Percentiles rank a stretch among this genome's conserved stretches.
Evolutionary conservation across 148 eudicot genomes (phyloP).

Genomic region (Dianthus caryophyllus): DNA sequence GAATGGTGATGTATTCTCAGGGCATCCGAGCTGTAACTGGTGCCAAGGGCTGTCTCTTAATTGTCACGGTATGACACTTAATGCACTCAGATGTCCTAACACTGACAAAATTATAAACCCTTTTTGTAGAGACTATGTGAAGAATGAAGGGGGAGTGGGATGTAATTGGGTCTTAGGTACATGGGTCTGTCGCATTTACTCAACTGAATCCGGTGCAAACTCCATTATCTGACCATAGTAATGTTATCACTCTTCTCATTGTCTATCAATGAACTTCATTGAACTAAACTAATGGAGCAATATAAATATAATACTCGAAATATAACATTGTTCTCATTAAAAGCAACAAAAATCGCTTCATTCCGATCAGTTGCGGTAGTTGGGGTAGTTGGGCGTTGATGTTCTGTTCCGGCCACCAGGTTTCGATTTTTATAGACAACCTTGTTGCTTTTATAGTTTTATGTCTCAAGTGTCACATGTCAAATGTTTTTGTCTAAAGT

Average conservation of each 20-base stretch:
- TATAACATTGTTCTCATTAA: neutral
- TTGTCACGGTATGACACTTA: slow-evolving; percentile 62
- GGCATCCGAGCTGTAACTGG: slow-evolving; percentile 98
- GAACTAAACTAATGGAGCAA: neutral
- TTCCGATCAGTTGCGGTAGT: neutral
- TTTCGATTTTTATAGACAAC: neutral
- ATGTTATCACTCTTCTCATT: neutral
- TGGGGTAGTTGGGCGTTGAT: neutral
- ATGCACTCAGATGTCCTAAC: neutral
- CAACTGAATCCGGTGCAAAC: neutral
- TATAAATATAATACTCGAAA: neutral
- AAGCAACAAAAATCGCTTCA: neutral
- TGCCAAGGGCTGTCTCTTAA: slow-evolving; percentile 83
- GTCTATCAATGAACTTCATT: neutral
- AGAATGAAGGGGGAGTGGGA: neutral
- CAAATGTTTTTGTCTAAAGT: slow-evolving; percentile 3
- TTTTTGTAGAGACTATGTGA: neutral
- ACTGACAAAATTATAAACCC: neutral
- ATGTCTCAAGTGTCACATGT: neutral
- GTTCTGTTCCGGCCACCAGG: neutral
- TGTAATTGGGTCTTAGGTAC: neutral
- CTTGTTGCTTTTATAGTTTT: neutral
- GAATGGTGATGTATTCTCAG: slow-evolving; percentile 30
- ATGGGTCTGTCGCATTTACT: neutral
- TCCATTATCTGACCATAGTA: neutral